Conservation (phyloP, 2,329 filamentous ascomycete species). For the Microsporum ferrugineum region DNA sequence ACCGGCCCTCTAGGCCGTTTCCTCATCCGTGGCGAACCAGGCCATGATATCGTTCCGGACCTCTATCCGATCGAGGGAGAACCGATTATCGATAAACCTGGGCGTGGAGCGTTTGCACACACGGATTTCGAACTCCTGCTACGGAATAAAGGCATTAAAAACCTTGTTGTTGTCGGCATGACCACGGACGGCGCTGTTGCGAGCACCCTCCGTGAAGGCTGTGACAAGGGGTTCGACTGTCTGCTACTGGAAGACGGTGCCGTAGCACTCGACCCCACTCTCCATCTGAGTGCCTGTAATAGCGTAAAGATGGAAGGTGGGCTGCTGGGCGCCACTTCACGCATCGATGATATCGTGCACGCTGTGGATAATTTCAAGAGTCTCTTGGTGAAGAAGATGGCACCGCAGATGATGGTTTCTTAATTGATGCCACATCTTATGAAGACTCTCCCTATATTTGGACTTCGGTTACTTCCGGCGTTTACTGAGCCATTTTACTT, state of each 20-base stretch:
- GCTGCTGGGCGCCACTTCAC: conserved; percentile 34
- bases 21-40: conserved; percentile 46
- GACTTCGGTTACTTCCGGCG: conserved; percentile 4
- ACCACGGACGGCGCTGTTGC: conserved; percentile 47
- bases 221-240: conserved; percentile 45
- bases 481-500: conserved; percentile 10
- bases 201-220: conserved; percentile 46
- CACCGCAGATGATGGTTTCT: conserved; percentile 27
- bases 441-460: neutral
- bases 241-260: conserved; percentile 41
- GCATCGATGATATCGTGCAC: conserved; percentile 30
- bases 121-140: conserved; percentile 45
- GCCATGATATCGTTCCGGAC: conserved; percentile 48
- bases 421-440: neutral
- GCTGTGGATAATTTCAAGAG: conserved; percentile 34
- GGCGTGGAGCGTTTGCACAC: conserved; percentile 42
- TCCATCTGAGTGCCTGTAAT: conserved; percentile 34
- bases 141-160: conserved; percentile 41
- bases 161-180: conserved; percentile 44
- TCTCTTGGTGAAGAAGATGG: conserved; percentile 32
- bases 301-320: conserved; percentile 39
- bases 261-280: conserved; percentile 30
- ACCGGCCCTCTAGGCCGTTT: conserved; percentile 47
- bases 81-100: conserved; percentile 45
- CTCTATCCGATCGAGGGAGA: conserved; percentile 39